Percentiles rank a stretch among this genome's conserved stretches.
Evolutionary conservation across 2,329 filamentous ascomycete species (phyloP).

Genomic region (Claviceps spartinae): DNA sequence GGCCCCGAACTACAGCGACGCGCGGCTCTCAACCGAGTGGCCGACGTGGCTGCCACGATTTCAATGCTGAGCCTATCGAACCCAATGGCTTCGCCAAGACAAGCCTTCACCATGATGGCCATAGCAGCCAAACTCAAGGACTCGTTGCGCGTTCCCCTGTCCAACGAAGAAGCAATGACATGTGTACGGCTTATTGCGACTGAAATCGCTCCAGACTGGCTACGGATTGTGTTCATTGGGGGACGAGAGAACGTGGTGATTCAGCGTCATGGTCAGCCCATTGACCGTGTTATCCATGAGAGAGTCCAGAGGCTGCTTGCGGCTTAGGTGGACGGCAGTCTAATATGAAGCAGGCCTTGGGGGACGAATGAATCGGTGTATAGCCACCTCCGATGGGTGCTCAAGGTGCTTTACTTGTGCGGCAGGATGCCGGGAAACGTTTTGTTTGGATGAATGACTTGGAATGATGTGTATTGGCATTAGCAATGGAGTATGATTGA

Average conservation of each 20-base stretch:
- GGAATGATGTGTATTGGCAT: too few relatives aligned
- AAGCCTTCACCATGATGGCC: conserved; percentile 52
- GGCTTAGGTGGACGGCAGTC: conserved; percentile 5
- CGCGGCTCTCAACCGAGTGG: conserved; percentile 51
- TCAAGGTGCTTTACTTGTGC: too few relatives aligned
- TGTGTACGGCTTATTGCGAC: conserved; percentile 38
- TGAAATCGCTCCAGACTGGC: conserved; percentile 44
- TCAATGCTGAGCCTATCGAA: conserved; percentile 49
- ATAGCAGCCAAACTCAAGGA: conserved; percentile 54
- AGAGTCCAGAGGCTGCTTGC: conserved; percentile 22
- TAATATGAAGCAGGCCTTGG: too few relatives aligned
- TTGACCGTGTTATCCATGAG: conserved; percentile 23
- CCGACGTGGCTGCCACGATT: conserved; percentile 55
- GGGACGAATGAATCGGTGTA: too few relatives aligned
- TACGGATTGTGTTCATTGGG: conserved; percentile 36
- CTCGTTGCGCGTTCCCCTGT: conserved; percentile 45
- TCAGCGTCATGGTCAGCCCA: conserved; percentile 29
- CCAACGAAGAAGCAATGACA: conserved; percentile 34
- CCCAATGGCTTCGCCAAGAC: conserved; percentile 33
- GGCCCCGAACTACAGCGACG: conserved; percentile 44
- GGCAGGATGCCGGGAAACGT: too few relatives aligned
- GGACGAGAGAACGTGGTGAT: conserved; percentile 44
- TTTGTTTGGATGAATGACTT: too few relatives aligned
- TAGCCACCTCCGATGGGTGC: too few relatives aligned
- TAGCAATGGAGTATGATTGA: too few relatives aligned